These are phyloP conservation scores for Rubia balearica DNA, from an alignment of 305 asterid species.

Conservation along the genomic window DNA sequence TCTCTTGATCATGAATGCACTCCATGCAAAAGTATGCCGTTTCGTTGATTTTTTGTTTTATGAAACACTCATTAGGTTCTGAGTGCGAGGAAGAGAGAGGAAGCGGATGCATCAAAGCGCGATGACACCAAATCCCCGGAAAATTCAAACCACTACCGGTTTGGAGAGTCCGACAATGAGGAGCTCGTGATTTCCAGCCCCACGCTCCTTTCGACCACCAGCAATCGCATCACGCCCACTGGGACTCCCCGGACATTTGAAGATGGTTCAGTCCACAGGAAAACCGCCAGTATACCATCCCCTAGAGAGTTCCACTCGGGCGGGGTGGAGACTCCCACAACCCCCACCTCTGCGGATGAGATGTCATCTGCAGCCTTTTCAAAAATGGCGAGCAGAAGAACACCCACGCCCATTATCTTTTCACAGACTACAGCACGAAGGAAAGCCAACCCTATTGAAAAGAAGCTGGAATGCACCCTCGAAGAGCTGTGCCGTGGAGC, in stretches of 20 bases:
- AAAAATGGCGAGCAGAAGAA: conserved; percentile 37
- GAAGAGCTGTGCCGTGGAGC: conserved; percentile 72
- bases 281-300: conserved; percentile 19
- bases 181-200: conserved; percentile 62
- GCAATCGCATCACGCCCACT: conserved; percentile 42
- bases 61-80: conserved; percentile 37
- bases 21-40: not conserved
- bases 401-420: conserved; percentile 65
- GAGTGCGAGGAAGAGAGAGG: conserved; percentile 57
- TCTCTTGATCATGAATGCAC: not conserved
- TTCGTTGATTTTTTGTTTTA: not conserved
- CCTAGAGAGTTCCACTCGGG: conserved; percentile 34
- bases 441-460: conserved; percentile 58
- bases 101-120: conserved; percentile 27
- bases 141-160: conserved; percentile 6
- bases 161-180: conserved; percentile 9
- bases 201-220: conserved; percentile 59
- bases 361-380: conserved; percentile 22
- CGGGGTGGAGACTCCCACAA: conserved; percentile 30
- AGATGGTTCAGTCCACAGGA: conserved; percentile 25
- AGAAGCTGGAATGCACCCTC: conserved; percentile 67
- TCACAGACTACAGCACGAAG: conserved; percentile 58
- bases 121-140: conserved; percentile 32
- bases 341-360: conserved; percentile 32
- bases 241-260: conserved; percentile 29